These are phyloP conservation scores for Lodderomyces elongisporus DNA, from an alignment of 1,139 yeast species.

Conservation along the genomic window DNA sequence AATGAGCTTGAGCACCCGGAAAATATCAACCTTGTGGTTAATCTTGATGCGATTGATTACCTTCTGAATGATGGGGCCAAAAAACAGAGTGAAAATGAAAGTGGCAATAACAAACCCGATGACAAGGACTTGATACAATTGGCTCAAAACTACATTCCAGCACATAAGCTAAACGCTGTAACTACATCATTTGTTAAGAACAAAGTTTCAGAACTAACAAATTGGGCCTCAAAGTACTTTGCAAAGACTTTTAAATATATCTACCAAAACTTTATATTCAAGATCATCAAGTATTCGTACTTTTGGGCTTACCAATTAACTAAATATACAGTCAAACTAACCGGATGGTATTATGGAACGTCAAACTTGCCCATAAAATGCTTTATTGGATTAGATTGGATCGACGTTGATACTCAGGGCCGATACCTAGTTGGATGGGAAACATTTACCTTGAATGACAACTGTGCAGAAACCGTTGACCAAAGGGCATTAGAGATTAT, in stretches of 20 bases:
- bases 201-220: not conserved
- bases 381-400: conserved; percentile 4
- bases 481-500: conserved; percentile 2
- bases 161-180: not conserved
- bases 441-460: conserved; percentile 4
- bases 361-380: conserved; percentile 2
- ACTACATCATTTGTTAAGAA: not conserved
- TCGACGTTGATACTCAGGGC: conserved; percentile 3
- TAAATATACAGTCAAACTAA: conserved; percentile 1
- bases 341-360: conserved; percentile 4
- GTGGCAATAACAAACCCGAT: not conserved
- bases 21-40: conserved; percentile 1
- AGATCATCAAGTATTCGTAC: conserved; percentile 2
- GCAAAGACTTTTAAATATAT: not conserved
- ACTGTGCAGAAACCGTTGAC: conserved; percentile 3
- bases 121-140: conserved; percentile 3
- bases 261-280: conserved; percentile 2
- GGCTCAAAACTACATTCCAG: conserved; percentile 3
- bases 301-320: conserved; percentile 2
- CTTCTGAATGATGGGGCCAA: not conserved
- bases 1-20: not conserved
- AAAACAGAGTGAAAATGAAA: not conserved
- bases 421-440: conserved; percentile 4
- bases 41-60: conserved; percentile 4
- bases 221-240: not conserved